Conservation (phyloP, 352 stramenopile genomes). For the Phytopythium cucurbitacearum region DNA sequence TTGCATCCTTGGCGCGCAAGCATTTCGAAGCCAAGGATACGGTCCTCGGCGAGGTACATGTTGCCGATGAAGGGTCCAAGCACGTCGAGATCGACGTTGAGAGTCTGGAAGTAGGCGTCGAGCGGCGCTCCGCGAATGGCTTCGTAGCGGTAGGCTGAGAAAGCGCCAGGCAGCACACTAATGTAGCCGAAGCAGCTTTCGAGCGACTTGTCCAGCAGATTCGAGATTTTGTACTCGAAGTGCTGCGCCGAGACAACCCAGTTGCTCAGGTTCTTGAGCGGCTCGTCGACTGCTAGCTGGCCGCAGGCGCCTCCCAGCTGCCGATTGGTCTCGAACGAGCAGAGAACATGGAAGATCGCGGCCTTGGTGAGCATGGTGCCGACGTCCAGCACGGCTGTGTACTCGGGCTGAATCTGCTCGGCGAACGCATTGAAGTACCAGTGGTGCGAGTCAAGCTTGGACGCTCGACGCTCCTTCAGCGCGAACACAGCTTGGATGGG, state of each 20-base stretch:
- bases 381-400: constrained; percentile 80
- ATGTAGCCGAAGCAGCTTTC: constrained; percentile 88
- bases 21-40: constrained; percentile 84
- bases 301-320: constrained; percentile 82
- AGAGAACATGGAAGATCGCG: constrained; percentile 73
- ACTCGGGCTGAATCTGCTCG: constrained; percentile 81
- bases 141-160: constrained; percentile 82
- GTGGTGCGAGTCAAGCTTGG: constrained; percentile 82
- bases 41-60: constrained; percentile 87
- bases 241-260: constrained; percentile 85
- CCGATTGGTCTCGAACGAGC: constrained; percentile 70
- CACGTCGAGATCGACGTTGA: constrained; percentile 75
- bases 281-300: constrained; percentile 79
- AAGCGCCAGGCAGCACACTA: constrained; percentile 79
- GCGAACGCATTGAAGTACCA: constrained; percentile 85
- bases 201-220: constrained; percentile 84
- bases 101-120: constrained; percentile 83
- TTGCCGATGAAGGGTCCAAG: constrained; percentile 83
- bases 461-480: constrained; percentile 78
- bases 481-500: constrained; percentile 78
- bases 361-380: constrained; percentile 81
- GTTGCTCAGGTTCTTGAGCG: constrained; percentile 80
- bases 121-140: constrained; percentile 74
- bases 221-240: constrained; percentile 90
- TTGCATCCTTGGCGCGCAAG: constrained; percentile 75